Percentiles rank a stretch among this genome's conserved stretches.
Evolutionary conservation across 2,329 filamentous ascomycete genomes (phyloP).

Genomic region (Pseudocercospora fijiensis): DNA sequence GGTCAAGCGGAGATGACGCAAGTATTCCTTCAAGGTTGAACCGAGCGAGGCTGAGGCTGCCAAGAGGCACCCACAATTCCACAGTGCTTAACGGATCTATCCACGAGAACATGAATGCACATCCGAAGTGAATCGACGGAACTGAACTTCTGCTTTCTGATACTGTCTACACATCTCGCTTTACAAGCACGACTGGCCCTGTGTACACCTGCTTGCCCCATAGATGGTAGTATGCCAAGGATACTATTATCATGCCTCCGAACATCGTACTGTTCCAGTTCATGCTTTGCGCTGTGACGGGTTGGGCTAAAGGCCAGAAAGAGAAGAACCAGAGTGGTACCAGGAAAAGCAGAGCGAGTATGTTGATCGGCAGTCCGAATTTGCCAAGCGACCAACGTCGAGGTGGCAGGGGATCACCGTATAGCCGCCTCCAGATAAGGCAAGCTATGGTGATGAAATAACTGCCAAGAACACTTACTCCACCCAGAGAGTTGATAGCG

Average conservation of each 20-base stretch:
- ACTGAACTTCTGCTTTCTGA: neutral
- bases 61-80: neutral
- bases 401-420: conserved; percentile 23
- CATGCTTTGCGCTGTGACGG: conserved; percentile 15
- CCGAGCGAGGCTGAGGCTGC: neutral
- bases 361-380: conserved; percentile 20
- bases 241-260: conserved; percentile 20
- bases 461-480: conserved; percentile 35
- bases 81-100: neutral
- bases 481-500: conserved; percentile 39
- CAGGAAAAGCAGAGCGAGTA: conserved; percentile 23
- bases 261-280: conserved; percentile 20
- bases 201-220: conserved; percentile 24
- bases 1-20: neutral
- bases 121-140: neutral
- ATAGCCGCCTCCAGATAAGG: conserved; percentile 25
- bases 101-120: neutral
- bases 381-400: conserved; percentile 28
- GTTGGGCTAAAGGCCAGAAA: conserved; percentile 26
- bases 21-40: neutral
- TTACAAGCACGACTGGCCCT: conserved; percentile 23
- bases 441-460: conserved; percentile 28
- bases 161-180: conserved; percentile 13
- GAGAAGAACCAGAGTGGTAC: conserved; percentile 30
- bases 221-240: conserved; percentile 21